A percentile compares a stretch with the other conserved stretches of the same genome.
These are phyloP conservation scores for Trametes punicea DNA, from an alignment of 768 basidiomycete genomes.

Conservation along the genomic window DNA sequence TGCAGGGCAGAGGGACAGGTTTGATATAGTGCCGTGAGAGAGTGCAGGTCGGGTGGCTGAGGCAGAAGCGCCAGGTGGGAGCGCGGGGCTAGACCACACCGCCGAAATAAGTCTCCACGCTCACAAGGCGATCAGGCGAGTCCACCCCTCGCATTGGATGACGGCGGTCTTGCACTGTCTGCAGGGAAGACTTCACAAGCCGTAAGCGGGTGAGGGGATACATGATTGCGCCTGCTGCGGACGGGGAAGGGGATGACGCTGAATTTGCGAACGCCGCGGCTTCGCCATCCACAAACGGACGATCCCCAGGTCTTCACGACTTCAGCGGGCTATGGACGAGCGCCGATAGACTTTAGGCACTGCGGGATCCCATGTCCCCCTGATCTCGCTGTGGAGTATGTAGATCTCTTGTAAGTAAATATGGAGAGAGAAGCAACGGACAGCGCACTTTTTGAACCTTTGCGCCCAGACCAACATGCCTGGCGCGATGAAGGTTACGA, in stretches of 20 bases:
- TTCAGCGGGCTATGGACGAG: conserved; percentile 15
- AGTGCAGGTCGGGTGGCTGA: not conserved
- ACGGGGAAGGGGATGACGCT: too few relatives aligned
- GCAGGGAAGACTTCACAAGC: too few relatives aligned
- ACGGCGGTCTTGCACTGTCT: too few relatives aligned
- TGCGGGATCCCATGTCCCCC: conserved; percentile 89
- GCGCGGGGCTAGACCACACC: not conserved
- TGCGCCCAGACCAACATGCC: conserved; percentile 80
- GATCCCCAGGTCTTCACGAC: conserved; percentile 3
- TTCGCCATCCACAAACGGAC: too few relatives aligned
- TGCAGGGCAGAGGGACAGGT: conserved; percentile 4
- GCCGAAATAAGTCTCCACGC: too few relatives aligned
- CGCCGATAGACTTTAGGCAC: conserved; percentile 44
- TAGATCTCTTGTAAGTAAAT: not conserved
- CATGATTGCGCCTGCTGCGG: too few relatives aligned
- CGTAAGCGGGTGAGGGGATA: too few relatives aligned
- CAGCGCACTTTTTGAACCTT: conserved; percentile 82
- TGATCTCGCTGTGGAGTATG: conserved; percentile 63
- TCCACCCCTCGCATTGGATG: too few relatives aligned
- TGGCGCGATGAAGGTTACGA: conserved; percentile 71
- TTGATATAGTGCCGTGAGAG: conserved; percentile 9
- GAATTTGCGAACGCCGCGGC: too few relatives aligned
- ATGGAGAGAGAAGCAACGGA: not conserved
- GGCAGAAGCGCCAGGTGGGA: not conserved
- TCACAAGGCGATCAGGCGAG: too few relatives aligned